These are phyloP conservation scores for Leccinum subgranulosum DNA, from an alignment of 768 basidiomycete genomes.

Conservation along the genomic window DNA sequence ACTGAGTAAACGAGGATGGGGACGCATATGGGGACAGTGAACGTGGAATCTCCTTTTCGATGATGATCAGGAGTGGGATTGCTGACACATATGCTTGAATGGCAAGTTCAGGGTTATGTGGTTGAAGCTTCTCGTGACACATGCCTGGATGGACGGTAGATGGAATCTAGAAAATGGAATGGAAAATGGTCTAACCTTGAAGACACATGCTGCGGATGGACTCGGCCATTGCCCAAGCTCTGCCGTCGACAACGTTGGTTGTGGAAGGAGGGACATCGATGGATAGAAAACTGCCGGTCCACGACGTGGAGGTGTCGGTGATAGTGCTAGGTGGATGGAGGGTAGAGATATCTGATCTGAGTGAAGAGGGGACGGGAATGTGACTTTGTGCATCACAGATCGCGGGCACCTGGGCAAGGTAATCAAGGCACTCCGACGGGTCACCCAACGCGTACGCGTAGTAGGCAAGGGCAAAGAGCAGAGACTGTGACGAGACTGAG, in stretches of 20 bases:
- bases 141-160: constrained; percentile 51
- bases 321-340: constrained; percentile 36
- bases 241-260: constrained; percentile 63
- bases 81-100: constrained; percentile 55
- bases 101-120: constrained; percentile 46
- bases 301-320: constrained; percentile 43
- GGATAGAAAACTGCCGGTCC: constrained; percentile 49
- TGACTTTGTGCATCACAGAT: constrained; percentile 53
- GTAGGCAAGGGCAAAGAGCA: constrained; percentile 69
- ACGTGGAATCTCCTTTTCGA: constrained; percentile 46
- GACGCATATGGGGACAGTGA: constrained; percentile 23
- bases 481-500: constrained; percentile 45
- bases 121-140: constrained; percentile 61
- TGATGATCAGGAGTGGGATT: constrained; percentile 49
- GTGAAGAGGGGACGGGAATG: constrained; percentile 43
- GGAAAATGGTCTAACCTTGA: constrained; percentile 50
- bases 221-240: constrained; percentile 71
- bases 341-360: constrained; percentile 38
- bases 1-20: constrained; percentile 54
- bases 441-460: constrained; percentile 75
- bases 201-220: constrained; percentile 74
- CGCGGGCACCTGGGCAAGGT: constrained; percentile 54
- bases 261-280: constrained; percentile 37
- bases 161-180: not conserved
- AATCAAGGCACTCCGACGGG: constrained; percentile 58